Evolutionary conservation across 148 eudicot genomes (phyloP).

Genomic region (Chenopodium album): DNA sequence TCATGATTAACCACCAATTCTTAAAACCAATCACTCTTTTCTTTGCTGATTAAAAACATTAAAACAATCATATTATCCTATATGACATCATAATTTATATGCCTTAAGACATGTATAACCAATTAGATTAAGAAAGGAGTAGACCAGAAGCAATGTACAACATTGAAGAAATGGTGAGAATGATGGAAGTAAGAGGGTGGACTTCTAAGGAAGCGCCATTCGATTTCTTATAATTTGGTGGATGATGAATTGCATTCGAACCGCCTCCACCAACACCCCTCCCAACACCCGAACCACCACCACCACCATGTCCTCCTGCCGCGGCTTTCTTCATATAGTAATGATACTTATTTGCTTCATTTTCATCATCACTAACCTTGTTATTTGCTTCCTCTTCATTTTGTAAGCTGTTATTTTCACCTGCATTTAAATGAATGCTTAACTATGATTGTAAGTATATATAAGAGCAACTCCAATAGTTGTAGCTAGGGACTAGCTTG

Average conservation of each 20-base stretch:
- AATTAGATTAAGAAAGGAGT: background rate
- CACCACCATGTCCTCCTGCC: conserved; percentile 11
- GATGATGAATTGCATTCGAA: conserved; percentile 3
- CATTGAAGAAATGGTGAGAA: background rate
- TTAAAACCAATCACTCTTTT: background rate
- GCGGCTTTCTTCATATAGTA: background rate
- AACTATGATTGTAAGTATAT: background rate
- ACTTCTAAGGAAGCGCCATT: conserved; percentile 6
- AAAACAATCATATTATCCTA: background rate
- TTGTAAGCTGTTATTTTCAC: conserved; percentile 3
- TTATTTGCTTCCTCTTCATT: background rate
- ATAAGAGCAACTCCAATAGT: too few relatives aligned
- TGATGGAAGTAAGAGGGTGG: background rate
- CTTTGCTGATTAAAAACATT: too few relatives aligned
- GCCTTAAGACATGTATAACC: background rate
- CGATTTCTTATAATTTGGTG: background rate
- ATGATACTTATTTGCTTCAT: background rate
- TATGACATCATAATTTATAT: background rate
- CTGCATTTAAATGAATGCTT: background rate
- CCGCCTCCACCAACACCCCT: background rate
- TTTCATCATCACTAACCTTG: background rate
- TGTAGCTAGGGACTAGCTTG: too few relatives aligned
- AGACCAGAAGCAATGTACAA: conserved; percentile 1
- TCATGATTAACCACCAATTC: background rate
- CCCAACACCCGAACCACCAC: background rate